Conservation (phyloP, 208 protist genomes). For the Angomonas ambiguus region DNA sequence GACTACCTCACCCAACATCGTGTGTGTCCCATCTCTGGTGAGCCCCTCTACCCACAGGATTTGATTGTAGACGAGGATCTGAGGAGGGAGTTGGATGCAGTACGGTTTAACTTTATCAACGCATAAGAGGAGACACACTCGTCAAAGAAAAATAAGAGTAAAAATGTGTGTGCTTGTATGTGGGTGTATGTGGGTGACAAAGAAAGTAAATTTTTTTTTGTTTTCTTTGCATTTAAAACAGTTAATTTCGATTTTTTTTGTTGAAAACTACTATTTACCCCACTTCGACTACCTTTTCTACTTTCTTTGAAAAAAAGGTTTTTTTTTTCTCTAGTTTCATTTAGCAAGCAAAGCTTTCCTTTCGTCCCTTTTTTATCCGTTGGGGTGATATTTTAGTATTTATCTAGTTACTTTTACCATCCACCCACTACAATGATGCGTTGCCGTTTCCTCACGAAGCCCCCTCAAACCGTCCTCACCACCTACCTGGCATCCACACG, state of each 20-base stretch:
- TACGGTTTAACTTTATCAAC: slow-evolving; percentile 37
- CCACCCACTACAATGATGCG: slow-evolving; percentile 30
- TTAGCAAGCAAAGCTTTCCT: background rate
- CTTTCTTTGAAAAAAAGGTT: background rate
- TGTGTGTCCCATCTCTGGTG: slow-evolving; percentile 41
- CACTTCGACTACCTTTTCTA: slow-evolving; percentile 4
- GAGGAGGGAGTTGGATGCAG: slow-evolving; percentile 27
- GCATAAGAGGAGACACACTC: background rate
- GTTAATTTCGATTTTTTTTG: no score
- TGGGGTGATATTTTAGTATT: background rate
- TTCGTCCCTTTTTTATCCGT: background rate
- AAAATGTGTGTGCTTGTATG: background rate
- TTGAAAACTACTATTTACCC: no score
- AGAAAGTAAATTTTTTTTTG: slow-evolving; percentile 16
- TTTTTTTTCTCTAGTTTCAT: background rate
- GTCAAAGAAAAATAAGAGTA: background rate
- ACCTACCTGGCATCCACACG: background rate
- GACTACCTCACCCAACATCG: slow-evolving; percentile 27
- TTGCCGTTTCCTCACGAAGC: no score
- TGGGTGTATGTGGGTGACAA: background rate
- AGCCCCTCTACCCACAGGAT: slow-evolving; percentile 24
- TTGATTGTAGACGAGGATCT: slow-evolving; percentile 38
- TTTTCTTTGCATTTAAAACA: background rate
- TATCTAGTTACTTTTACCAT: no score
- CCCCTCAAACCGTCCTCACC: background rate